A percentile compares a stretch with the other conserved stretches of the same genome.
Evolutionary conservation across 108 stramenopile species (phyloP).

Genomic region (Cyclostephanos tholiformis): DNA sequence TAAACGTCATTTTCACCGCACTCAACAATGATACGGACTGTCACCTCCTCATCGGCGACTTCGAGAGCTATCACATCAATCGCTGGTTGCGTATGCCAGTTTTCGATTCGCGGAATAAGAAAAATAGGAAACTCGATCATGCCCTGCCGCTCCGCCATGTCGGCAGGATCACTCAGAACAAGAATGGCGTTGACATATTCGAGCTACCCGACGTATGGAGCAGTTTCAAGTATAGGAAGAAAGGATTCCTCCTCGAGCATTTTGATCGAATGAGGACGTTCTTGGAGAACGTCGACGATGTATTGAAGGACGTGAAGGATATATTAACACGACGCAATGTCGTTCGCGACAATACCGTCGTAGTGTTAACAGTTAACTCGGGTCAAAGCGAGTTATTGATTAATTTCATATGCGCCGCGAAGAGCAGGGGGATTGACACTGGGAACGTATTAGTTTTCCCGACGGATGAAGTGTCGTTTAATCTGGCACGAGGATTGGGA

Average conservation of each 20-base stretch:
- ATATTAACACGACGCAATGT: conserved; percentile 24
- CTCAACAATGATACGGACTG: conserved; percentile 25
- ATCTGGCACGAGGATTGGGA: conserved; percentile 34
- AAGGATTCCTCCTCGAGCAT: conserved; percentile 41
- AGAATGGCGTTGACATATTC: conserved; percentile 35
- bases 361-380: conserved; percentile 80
- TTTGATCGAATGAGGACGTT: conserved; percentile 40
- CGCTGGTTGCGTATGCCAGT: conserved; percentile 45
- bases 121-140: conserved; percentile 26
- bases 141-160: conserved; percentile 40
- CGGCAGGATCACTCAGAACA: conserved; percentile 33
- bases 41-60: conserved; percentile 29
- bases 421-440: conserved; percentile 49
- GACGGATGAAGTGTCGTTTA: conserved; percentile 38
- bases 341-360: conserved; percentile 62
- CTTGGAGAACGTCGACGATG: conserved; percentile 43
- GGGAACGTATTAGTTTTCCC: conserved; percentile 49
- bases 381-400: conserved; percentile 79
- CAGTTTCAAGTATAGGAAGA: conserved; percentile 14
- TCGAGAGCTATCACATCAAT: conserved; percentile 55
- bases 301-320: conserved; percentile 36
- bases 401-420: conserved; percentile 80
- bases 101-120: conserved; percentile 15
- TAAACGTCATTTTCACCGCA: conserved; percentile 43
- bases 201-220: conserved; percentile 35